Evolutionary conservation across 768 basidiomycete genomes (phyloP).

Genomic region (Collybia mongolica): DNA sequence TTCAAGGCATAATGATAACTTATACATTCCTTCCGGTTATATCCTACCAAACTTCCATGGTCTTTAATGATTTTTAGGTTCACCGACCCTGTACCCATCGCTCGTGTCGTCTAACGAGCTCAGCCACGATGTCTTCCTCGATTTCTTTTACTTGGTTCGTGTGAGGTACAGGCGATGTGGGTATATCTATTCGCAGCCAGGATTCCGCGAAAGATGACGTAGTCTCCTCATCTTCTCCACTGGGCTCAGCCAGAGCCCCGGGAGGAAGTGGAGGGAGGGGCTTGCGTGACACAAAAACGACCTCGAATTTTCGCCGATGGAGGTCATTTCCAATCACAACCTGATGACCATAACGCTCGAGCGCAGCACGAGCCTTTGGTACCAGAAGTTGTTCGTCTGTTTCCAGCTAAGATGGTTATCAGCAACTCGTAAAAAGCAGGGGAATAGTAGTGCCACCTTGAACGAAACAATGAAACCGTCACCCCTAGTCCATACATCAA

Average conservation of each 20-base stretch:
- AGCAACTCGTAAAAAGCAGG: background rate
- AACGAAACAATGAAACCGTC: slow-evolving; percentile 95
- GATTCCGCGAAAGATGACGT: slow-evolving; percentile 43
- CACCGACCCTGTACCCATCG: slow-evolving; percentile 54
- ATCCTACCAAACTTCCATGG: background rate
- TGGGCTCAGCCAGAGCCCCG: slow-evolving; percentile 2
- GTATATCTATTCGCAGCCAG: slow-evolving; percentile 63
- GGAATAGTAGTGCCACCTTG: slow-evolving; percentile 60
- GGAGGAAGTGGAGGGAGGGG: slow-evolving; percentile 15
- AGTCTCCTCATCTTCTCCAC: slow-evolving; percentile 4
- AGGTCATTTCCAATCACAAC: slow-evolving; percentile 97
- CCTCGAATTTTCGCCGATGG: slow-evolving; percentile 86
- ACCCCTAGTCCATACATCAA: slow-evolving; percentile 84
- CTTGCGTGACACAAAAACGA: slow-evolving; percentile 81
- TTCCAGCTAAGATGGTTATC: slow-evolving; percentile 65
- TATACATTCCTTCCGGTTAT: slow-evolving; percentile 5
- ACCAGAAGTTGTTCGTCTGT: slow-evolving; percentile 82
- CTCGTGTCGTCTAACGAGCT: slow-evolving; percentile 72
- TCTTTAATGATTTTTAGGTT: background rate
- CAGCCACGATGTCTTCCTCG: slow-evolving; percentile 84
- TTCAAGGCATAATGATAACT: background rate
- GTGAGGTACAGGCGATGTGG: slow-evolving; percentile 30
- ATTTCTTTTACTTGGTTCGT: slow-evolving; percentile 66
- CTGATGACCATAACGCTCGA: slow-evolving; percentile 95
- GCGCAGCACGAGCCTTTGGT: slow-evolving; percentile 85